Conservation (phyloP, 75 land plant genomes). For the Gnetum montanum region DNA sequence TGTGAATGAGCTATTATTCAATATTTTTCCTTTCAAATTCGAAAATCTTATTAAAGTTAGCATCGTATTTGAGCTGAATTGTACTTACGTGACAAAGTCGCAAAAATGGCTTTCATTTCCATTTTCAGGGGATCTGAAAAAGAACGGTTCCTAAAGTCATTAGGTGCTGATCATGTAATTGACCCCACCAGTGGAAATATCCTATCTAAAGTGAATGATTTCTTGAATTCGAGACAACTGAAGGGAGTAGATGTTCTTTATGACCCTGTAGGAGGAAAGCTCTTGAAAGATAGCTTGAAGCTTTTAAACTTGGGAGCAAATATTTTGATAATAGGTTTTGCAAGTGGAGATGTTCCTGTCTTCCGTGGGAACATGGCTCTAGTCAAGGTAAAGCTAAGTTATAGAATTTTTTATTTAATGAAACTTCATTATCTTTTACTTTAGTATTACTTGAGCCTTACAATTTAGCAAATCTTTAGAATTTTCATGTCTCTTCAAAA, state of each 20-base stretch:
- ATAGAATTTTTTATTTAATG: background rate
- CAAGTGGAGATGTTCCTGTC: constrained; percentile 89
- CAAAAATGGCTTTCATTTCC: too few species aligned
- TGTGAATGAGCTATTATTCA: too few species aligned
- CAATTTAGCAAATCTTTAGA: background rate
- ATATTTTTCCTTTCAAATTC: too few species aligned
- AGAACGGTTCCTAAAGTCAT: constrained; percentile 45
- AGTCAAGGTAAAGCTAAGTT: constrained; percentile 77
- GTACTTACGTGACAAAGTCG: too few species aligned
- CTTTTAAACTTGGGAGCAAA: constrained; percentile 89
- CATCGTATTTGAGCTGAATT: too few species aligned
- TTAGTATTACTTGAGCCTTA: background rate
- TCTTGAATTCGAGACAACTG: constrained; percentile 67
- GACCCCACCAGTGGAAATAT: constrained; percentile 49
- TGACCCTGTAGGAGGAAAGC: constrained; percentile 97
- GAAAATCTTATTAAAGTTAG: too few species aligned
- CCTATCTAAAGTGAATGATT: constrained; percentile 46
- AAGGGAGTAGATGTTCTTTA: constrained; percentile 96
- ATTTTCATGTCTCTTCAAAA: too few species aligned
- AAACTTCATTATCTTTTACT: background rate
- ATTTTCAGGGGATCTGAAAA: constrained; percentile 83
- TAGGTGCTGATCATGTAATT: constrained; percentile 82
- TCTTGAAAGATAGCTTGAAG: constrained; percentile 76
- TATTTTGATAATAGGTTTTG: constrained; percentile 86
- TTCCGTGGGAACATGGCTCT: constrained; percentile 93